Evolutionary conservation across 192 early-diverging fungal species (phyloP).

Genomic region (Linnemannia zychae): DNA sequence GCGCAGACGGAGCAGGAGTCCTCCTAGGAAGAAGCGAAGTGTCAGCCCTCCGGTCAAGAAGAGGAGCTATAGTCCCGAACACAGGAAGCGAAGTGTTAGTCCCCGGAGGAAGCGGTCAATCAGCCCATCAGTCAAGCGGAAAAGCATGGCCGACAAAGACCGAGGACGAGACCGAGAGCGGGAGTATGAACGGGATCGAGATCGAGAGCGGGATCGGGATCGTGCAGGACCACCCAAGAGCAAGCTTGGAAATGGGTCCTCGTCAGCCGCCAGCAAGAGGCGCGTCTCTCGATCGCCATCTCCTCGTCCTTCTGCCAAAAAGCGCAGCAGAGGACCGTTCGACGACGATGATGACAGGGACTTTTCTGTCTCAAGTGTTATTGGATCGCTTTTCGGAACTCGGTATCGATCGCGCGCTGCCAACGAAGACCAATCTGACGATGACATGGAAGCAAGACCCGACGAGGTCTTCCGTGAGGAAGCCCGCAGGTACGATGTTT

Average conservation of each 20-base stretch:
- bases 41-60: slow-evolving; percentile 17
- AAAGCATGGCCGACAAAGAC: slow-evolving; percentile 34
- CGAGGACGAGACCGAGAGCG: slow-evolving; percentile 17
- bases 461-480: slow-evolving; percentile 55
- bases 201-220: slow-evolving; percentile 22
- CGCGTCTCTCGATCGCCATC: slow-evolving; percentile 29
- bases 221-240: slow-evolving; percentile 9
- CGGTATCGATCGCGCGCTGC: slow-evolving; percentile 23
- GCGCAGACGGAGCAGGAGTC: slow-evolving; percentile 22
- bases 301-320: slow-evolving; percentile 18
- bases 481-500: slow-evolving; percentile 37
- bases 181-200: slow-evolving; percentile 10
- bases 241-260: slow-evolving; percentile 1
- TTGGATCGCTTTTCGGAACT: slow-evolving; percentile 34
- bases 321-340: slow-evolving; percentile 29
- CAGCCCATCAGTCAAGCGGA: slow-evolving; percentile 41
- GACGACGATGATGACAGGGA: slow-evolving; percentile 47
- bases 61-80: slow-evolving; percentile 33
- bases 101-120: slow-evolving; percentile 26
- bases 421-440: slow-evolving; percentile 48
- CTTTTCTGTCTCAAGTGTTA: slow-evolving; percentile 28
- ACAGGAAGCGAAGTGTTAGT: slow-evolving; percentile 28
- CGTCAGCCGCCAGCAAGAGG: slow-evolving; percentile 2
- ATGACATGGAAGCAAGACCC: slow-evolving; percentile 50
- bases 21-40: slow-evolving; percentile 20